Base-by-base conservation (phyloP, 2,329 filamentous ascomycete genomes). In the Trichoderma harzianum region DNA sequence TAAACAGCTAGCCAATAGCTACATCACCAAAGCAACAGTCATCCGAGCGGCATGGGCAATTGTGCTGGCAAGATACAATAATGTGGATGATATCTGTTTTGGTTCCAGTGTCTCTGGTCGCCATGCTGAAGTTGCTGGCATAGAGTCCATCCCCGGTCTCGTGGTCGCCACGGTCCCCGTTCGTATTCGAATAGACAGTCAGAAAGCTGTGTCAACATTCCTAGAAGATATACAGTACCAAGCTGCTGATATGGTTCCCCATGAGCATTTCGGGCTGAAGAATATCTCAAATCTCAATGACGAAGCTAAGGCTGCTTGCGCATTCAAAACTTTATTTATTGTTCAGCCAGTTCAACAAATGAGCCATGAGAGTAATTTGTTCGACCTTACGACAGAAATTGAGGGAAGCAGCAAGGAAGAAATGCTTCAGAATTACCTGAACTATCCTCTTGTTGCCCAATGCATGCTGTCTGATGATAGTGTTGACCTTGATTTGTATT, bases 261-360 rank as follows among this genome's bases (percentile, higher is more conserved):
- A 71, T 60, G 79, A 77, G 63, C 74, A 79, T 26, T 72, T 77
- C 21, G 77, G 77, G 16, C 70, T 81, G 1, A 74, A 77, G 8
- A 76, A 79, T 53, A 74, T 60, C 85, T 51, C 63, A 6, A 71
- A 70, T 28, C 18, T 72, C 1, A 61, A 58, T 26, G 5, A 53
- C 7, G 72, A 74, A 24, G 67, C 74, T 16, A 69, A 66, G 39
- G 72, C 63, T 34, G 60, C 64, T 18, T 32, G 57, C 18, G 60
- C 69, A 12, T 74, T 74, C 11, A 66, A 26, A 14, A 60, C 58
- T 14, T 61, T 74, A 26, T 14, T 74, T 3, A 61, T 70, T 36
- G 55, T 74, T 36, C 68, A 74, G 51, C 73, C 73, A 11, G 53
- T 51, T 53, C 47, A 67, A 16, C 26, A 71, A 43, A 55, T 70